Evolutionary conservation across 2,329 filamentous ascomycete genomes (phyloP), one percentile per base, ranked within the genome.

Genomic region (Dissoconium aciculare): DNA sequence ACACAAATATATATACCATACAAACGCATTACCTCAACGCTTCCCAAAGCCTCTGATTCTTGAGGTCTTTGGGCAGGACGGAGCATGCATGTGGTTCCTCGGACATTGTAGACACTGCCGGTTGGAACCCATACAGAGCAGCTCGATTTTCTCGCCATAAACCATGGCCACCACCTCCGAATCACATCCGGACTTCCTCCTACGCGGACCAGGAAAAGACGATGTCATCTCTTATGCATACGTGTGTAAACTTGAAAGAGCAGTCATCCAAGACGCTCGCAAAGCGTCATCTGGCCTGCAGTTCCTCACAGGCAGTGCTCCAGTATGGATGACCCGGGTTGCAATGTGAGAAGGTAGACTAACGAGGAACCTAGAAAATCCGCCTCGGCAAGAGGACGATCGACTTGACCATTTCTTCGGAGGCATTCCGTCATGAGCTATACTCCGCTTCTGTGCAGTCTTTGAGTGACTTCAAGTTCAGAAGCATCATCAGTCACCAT

Each of bases 311-410:
- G 53, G 53, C 27, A 48, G 34, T 34, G 40, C 40, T 35, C 50
- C 52, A 23, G 51, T 55, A 51, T 39, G 52, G 31, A 27, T 30
- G 17, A 10, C 26, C 23, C 30, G 15, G 14, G 25, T 27, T 15
- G 10, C 27, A 30, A 33, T 17, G 33, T 33, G 28, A 33, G 28
- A 24, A 13, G 23, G 27, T 17, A n/a, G 19, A 33, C 11, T 14
- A 30, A 15, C 15, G 29, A 3, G 14, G 9, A 13, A 11, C 17
- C 23, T 28, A 69, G 53, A 63, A 64, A 49, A 60, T 76, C 37
- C 64, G 66, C 43, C 67, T 66, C 44, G 69, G 66, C 40, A 63
- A 63, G 49, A 69, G 69, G 47, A 63, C 63, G 17, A 62, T 71
- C 38, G 55, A 63, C 17, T 60, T 75, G 43, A 60, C 64, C 36